Evolutionary conservation across 140 eudicot genomes (phyloP).

Genomic region (Bidens hawaiensis): DNA sequence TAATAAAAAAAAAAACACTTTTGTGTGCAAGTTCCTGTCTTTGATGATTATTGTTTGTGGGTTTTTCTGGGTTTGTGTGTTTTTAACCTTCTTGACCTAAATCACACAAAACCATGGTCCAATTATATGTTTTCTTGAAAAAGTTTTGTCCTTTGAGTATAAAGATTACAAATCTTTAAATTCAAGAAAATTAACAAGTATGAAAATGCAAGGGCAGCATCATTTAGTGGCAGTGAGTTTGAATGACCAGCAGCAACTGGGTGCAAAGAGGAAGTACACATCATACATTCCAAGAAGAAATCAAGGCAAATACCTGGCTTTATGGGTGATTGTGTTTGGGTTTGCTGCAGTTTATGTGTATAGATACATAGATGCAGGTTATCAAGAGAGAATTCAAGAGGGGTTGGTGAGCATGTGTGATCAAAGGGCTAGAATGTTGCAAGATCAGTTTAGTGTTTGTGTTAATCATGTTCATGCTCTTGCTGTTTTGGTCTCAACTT

Average conservation of each 20-base stretch:
- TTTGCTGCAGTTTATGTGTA: conserved; percentile 32
- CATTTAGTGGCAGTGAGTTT: conserved; percentile 56
- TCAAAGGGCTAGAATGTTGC: conserved; percentile 85
- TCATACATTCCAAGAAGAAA: conserved; percentile 36
- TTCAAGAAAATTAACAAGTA: conserved; percentile 19
- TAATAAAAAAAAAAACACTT: conserved; percentile 15
- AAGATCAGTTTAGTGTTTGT: conserved; percentile 80
- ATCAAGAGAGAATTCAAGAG: conserved; percentile 61
- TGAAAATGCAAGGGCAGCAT: conserved; percentile 45
- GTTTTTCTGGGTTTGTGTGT: conserved; percentile 32
- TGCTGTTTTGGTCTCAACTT: conserved; percentile 73
- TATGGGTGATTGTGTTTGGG: conserved; percentile 39
- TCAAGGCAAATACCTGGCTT: conserved; percentile 29
- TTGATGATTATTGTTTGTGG: conserved; percentile 22
- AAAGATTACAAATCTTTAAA: conserved; percentile 13
- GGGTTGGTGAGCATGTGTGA: conserved; percentile 81
- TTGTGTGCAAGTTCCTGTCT: conserved; percentile 27
- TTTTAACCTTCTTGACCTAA: conserved; percentile 40
- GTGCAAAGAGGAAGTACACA: conserved; percentile 46
- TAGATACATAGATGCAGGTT: conserved; percentile 44
- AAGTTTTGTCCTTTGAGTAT: conserved; percentile 39
- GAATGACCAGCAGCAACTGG: conserved; percentile 49
- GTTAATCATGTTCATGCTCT: conserved; percentile 92
- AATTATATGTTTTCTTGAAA: conserved; percentile 39
- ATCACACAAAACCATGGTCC: conserved; percentile 50